Base-by-base conservation (phyloP, 805 yeast species). In the Pichia californica region DNA sequence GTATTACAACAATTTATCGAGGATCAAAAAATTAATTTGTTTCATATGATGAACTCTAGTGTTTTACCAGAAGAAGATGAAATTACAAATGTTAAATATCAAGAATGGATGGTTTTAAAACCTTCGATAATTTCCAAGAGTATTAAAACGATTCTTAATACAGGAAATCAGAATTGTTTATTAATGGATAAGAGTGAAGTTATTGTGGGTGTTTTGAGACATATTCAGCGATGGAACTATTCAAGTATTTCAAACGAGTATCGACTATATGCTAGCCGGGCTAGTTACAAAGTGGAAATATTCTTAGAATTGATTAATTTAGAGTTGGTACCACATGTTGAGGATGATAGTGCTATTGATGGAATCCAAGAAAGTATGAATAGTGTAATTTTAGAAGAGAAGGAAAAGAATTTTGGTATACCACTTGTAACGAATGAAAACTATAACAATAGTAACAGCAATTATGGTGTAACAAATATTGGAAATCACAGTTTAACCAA, bases 171-270 rank as follows among this genome's bases (percentile, higher is more conserved):
- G 54, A 88, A 88, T 41, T 59, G 85, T 5, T 66, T 91, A 36
- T 61, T 91, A 13, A 78, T 93, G 19, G 98, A 93, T 57, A 76
- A 83, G 31, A 81, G 89, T 7, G 81, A 83, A 46, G 77, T 93
- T 11, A 71, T 89, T 16, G 76, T 88, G 10, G 96, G 97, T 0
- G 69, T 89, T 2, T 64, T 93, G 28, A 69, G 99, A 40, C 81
- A 83, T 58, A 69, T 89, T 31, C 93, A 87, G 62, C 83, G 83
- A 63, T 91, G 97, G 98, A 82, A 80, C 53, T 83, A 83, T 57
- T 78, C 89, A 20, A 81, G 94, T 16, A 78, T 91, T 5, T 74
- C 88, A 19, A 83, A 82, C 53, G 98, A 91, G 60, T 93, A 88
- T 62, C 69, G 96, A 41, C 70, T 85, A 8, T 85, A 79, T 61